These are phyloP conservation scores for Metschnikowia rubicola DNA, from an alignment of 805 yeast genomes.

Conservation along the genomic window DNA sequence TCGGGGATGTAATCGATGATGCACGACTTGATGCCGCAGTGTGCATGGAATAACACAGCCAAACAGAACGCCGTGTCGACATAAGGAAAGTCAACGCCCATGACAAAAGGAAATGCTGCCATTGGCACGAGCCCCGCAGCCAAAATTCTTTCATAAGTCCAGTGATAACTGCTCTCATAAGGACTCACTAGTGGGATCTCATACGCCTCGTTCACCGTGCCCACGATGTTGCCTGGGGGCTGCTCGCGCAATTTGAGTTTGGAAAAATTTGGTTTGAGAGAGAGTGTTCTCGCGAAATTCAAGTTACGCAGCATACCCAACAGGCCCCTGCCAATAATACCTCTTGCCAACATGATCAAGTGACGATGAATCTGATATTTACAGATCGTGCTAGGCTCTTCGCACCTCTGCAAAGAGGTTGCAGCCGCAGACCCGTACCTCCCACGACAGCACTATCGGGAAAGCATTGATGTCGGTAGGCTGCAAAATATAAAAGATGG, in stretches of 20 bases:
- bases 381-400: not conserved
- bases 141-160: constrained; percentile 82
- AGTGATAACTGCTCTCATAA: constrained; percentile 83
- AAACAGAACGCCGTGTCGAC: constrained; percentile 70
- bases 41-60: constrained; percentile 69
- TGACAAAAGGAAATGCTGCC: constrained; percentile 67
- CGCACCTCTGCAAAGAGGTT: constrained; percentile 4
- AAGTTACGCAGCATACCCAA: constrained; percentile 8
- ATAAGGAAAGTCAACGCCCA: constrained; percentile 67
- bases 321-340: constrained; percentile 9
- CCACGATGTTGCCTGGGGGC: constrained; percentile 87
- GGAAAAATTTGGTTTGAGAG: constrained; percentile 44
- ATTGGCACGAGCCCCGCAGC: constrained; percentile 75
- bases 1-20: constrained; percentile 88
- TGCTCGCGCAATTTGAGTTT: constrained; percentile 59
- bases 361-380: not conserved
- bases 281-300: constrained; percentile 13
- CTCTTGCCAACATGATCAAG: constrained; percentile 8
- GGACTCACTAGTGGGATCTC: constrained; percentile 58
- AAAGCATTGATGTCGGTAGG: no score
- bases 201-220: constrained; percentile 91
- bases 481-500: no score
- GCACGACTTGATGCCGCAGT: constrained; percentile 85
- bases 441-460: not conserved
- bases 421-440: constrained; percentile 9